phyloP scores from a whole-genome alignment of 2,329 filamentous ascomycete genomes.

The Aspergillus caelatus region DNA sequence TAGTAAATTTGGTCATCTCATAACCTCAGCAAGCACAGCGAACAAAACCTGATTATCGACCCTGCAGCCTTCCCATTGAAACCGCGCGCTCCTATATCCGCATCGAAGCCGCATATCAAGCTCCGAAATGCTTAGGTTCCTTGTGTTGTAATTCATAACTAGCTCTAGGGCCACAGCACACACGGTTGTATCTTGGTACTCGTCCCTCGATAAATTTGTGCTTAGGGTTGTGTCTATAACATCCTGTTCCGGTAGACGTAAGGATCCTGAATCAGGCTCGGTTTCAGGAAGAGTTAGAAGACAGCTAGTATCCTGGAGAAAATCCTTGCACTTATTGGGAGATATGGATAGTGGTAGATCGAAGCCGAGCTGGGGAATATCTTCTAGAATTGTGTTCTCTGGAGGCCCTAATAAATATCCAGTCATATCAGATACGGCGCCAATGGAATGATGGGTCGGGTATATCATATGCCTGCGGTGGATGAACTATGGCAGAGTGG shows the following conservation, averaged over 20 bases:
- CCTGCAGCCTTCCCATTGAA: slow-evolving; percentile 10
- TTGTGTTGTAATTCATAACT: slow-evolving; percentile 1
- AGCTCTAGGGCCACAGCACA: slow-evolving; percentile 6
- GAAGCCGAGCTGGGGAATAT: not conserved
- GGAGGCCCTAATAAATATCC: not conserved
- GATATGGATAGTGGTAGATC: not conserved
- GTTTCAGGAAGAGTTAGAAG: not conserved
- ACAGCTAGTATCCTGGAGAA: not conserved
- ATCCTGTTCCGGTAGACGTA: not conserved
- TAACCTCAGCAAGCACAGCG: slow-evolving; percentile 1
- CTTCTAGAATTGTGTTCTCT: not conserved
- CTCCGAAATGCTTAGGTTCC: slow-evolving; percentile 3
- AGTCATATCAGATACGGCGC: not conserved
- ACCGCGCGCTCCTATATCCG: slow-evolving; percentile 6
- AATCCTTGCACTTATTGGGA: not conserved
- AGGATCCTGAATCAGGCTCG: not conserved
- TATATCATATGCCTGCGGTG: not conserved
- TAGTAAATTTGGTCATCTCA: not conserved
- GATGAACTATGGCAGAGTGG: not conserved
- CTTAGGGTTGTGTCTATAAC: not conserved
- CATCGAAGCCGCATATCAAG: slow-evolving; percentile 7
- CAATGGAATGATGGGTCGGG: not conserved
- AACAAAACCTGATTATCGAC: not conserved
- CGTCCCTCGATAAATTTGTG: not conserved
- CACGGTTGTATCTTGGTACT: slow-evolving; percentile 6